These are phyloP conservation scores for Pouteria glomerata DNA, from an alignment of 148 eudicot species.

Conservation along the genomic window DNA sequence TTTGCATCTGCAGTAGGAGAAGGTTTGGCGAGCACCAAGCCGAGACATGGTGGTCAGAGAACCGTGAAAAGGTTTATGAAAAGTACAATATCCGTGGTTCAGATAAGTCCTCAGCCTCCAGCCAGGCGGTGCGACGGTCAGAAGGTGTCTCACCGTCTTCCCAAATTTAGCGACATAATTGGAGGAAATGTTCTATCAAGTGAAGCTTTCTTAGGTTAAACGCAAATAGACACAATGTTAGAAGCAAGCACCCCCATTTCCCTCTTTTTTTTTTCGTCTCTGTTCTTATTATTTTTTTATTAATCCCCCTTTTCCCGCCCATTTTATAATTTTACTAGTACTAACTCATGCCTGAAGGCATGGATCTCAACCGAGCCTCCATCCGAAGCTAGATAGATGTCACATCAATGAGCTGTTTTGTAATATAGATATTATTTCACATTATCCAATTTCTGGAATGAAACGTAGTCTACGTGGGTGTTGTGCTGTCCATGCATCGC, in stretches of 20 bases:
- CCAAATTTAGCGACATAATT: constrained; percentile 26
- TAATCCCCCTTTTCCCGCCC: background rate
- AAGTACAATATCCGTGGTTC: constrained; percentile 78
- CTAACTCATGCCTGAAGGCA: no score
- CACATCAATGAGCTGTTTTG: no score
- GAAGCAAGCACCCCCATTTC: constrained; percentile 1
- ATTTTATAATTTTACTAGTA: no score
- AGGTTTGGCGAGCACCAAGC: constrained; percentile 97
- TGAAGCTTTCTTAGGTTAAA: constrained; percentile 9
- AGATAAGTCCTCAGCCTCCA: constrained; percentile 66
- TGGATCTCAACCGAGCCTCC: no score
- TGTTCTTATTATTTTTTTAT: background rate
- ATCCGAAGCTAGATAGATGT: no score
- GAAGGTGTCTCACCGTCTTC: constrained; percentile 70
- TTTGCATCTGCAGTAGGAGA: constrained; percentile 56
- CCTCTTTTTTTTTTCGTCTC: background rate
- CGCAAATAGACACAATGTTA: background rate
- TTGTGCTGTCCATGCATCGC: no score
- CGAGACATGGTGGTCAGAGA: constrained; percentile 97
- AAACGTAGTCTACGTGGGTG: no score
- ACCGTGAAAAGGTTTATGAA: constrained; percentile 86
- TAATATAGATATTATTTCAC: no score
- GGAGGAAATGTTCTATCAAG: constrained; percentile 6
- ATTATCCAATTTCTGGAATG: no score
- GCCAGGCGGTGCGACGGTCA: constrained; percentile 64